phyloP scores from a whole-genome alignment of 1,284 basidiomycete species.

The Neolentinus lepideus region DNA sequence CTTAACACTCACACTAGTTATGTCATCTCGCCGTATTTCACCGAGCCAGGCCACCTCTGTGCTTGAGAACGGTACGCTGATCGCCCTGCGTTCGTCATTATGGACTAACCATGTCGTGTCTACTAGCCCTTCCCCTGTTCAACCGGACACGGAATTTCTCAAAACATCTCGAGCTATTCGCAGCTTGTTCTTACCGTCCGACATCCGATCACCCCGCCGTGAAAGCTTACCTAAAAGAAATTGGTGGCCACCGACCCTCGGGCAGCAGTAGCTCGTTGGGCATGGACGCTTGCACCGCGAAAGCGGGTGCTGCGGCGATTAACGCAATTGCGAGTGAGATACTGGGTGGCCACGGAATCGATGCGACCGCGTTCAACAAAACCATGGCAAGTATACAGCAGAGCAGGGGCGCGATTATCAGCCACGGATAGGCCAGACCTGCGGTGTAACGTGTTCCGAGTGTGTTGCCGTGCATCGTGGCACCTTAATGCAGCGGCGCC shows the following conservation, averaged over 20 bases:
- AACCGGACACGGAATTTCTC: slow-evolving; percentile 41
- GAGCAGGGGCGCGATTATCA: slow-evolving; percentile 4
- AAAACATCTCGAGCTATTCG: slow-evolving; percentile 39
- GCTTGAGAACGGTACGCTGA: slow-evolving; percentile 35
- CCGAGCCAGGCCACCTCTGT: slow-evolving; percentile 26
- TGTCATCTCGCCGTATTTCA: slow-evolving; percentile 24
- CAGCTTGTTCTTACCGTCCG: slow-evolving; percentile 34
- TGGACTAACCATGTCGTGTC: slow-evolving; percentile 1
- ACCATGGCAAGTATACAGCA: slow-evolving; percentile 29
- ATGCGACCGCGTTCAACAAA: slow-evolving; percentile 30
- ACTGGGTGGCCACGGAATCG: slow-evolving; percentile 28
- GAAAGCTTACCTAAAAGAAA: slow-evolving; percentile 26
- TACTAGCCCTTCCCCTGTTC: slow-evolving; percentile 47
- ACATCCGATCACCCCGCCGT: slow-evolving; percentile 31
- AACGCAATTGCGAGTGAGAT: slow-evolving; percentile 19
- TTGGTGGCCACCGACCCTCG: slow-evolving; percentile 7
- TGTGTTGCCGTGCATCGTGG: neutral
- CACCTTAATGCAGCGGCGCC: neutral
- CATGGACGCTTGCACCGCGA: neutral
- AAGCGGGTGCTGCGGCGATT: slow-evolving; percentile 14
- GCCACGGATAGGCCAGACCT: neutral
- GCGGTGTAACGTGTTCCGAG: neutral
- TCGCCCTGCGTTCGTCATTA: neutral
- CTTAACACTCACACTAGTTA: slow-evolving; percentile 16
- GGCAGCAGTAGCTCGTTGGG: slow-evolving; percentile 10